These are phyloP conservation scores for Somion occarium DNA, from an alignment of 1,284 basidiomycete genomes.

Conservation along the genomic window DNA sequence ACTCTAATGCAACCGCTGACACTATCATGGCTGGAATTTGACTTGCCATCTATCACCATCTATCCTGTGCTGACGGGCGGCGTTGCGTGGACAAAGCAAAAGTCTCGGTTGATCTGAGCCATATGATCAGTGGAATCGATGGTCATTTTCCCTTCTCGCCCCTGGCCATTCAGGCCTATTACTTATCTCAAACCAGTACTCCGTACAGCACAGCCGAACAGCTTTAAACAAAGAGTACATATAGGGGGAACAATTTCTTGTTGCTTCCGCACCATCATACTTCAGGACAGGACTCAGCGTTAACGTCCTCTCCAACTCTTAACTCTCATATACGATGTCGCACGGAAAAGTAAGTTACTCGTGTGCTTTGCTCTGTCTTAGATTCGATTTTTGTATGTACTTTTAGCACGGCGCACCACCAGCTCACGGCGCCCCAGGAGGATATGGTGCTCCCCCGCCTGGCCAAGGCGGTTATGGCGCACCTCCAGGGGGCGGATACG, in stretches of 20 bases:
- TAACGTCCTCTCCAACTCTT: not conserved
- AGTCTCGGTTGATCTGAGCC: not conserved
- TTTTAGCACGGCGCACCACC: slow-evolving; percentile 6
- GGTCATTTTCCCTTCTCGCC: no score
- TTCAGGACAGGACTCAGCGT: not conserved
- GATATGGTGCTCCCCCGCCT: slow-evolving; percentile 8
- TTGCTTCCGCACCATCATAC: not conserved
- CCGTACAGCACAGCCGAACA: not conserved
- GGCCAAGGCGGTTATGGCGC: slow-evolving; percentile 11
- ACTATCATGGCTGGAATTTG: no score
- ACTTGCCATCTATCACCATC: no score
- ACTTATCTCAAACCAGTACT: not conserved
- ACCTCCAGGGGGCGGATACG: not conserved
- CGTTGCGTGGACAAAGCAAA: not conserved
- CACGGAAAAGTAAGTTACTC: slow-evolving; percentile 4
- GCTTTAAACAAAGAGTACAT: not conserved
- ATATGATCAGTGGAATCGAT: not conserved
- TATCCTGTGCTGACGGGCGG: not conserved
- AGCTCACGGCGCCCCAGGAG: not conserved
- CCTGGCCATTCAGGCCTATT: not conserved
- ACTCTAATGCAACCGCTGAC: no score
- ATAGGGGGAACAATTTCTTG: not conserved
- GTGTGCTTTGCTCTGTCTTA: not conserved
- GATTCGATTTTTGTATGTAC: not conserved
- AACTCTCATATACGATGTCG: slow-evolving; percentile 3